phyloP scores from a whole-genome alignment of 1,284 basidiomycete genomes.

The Moniliella sp. region DNA sequence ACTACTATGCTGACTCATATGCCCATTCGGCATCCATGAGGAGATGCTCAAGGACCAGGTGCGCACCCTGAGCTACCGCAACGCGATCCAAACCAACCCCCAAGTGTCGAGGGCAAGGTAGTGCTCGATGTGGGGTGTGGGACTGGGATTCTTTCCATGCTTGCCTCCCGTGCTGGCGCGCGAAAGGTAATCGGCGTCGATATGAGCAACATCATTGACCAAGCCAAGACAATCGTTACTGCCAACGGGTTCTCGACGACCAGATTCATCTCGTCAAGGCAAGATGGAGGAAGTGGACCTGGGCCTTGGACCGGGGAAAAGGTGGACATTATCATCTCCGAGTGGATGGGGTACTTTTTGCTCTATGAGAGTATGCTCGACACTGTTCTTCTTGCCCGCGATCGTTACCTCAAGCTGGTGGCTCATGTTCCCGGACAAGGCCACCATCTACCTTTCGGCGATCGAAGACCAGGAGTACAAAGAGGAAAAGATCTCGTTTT shows the following conservation, averaged over 20 bases:
- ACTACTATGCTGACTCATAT: constrained; percentile 30
- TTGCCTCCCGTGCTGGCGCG: constrained; percentile 82
- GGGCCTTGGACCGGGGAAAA: constrained; percentile 35
- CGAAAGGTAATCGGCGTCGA: constrained; percentile 69
- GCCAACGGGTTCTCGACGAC: constrained; percentile 92
- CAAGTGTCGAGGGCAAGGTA: constrained; percentile 54
- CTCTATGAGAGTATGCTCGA: constrained; percentile 99
- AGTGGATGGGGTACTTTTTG: constrained; percentile 68
- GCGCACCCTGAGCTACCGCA: constrained; percentile 80
- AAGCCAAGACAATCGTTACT: constrained; percentile 85
- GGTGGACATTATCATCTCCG: constrained; percentile 88
- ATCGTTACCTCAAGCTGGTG: constrained; percentile 67
- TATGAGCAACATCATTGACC: constrained; percentile 99
- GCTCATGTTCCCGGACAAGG: constrained; percentile 93
- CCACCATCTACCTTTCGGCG: constrained; percentile 76
- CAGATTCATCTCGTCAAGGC: constrained; percentile 54
- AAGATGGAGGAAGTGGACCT: constrained; percentile 68
- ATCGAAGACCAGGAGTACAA: constrained; percentile 99
- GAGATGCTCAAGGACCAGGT: constrained; percentile 98
- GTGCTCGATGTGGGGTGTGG: constrained; percentile 97
- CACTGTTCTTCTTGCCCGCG: constrained; percentile 82
- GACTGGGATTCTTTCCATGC: constrained; percentile 95
- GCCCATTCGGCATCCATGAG: constrained; percentile 35
- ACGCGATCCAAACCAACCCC: constrained; percentile 78
- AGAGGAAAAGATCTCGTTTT: constrained; percentile 88